These are phyloP conservation scores for Ceratocystiopsis brevicomis DNA, from an alignment of 2,329 filamentous ascomycete genomes.

Conservation along the genomic window DNA sequence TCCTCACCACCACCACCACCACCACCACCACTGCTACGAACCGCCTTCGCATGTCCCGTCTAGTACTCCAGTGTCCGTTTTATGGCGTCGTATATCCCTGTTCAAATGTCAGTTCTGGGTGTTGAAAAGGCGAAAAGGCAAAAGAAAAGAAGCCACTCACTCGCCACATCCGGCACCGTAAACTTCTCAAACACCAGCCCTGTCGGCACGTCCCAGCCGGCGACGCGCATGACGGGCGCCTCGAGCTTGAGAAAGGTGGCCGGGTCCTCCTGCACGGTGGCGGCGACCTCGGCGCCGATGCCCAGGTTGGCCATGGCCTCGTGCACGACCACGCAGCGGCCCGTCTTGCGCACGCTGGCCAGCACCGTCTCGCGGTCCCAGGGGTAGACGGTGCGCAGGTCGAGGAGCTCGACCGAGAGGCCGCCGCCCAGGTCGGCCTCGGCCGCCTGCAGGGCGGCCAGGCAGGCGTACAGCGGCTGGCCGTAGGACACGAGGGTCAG, in stretches of 20 bases:
- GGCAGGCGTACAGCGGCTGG: conserved; percentile 72
- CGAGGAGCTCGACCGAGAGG: conserved; percentile 66
- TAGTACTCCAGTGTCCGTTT: conserved; percentile 23
- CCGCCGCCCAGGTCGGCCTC: conserved; percentile 59
- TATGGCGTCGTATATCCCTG: conserved; percentile 54
- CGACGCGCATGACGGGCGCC: conserved; percentile 67
- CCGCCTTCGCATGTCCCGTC: no score
- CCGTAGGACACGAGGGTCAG: conserved; percentile 78
- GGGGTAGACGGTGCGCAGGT: conserved; percentile 73
- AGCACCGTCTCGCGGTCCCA: conserved; percentile 76
- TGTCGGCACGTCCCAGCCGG: conserved; percentile 77
- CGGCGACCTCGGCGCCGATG: conserved; percentile 74
- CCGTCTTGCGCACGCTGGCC: conserved; percentile 71
- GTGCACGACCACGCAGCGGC: conserved; percentile 71
- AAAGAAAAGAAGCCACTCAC: conserved; percentile 34
- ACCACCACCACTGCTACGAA: no score
- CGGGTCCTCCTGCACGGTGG: conserved; percentile 62
- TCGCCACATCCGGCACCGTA: conserved; percentile 66
- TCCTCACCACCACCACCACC: no score
- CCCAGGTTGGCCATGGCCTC: conserved; percentile 85
- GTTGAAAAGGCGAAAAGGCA: background rate
- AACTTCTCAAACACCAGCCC: conserved; percentile 65
- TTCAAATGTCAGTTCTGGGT: background rate
- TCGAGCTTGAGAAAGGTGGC: conserved; percentile 66
- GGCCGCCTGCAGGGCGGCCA: conserved; percentile 54